Evolutionary conservation across 2,329 filamentous ascomycete species (phyloP), one percentile per base, ranked within the genome.

Genomic region (Fusarium sulawesiense): DNA sequence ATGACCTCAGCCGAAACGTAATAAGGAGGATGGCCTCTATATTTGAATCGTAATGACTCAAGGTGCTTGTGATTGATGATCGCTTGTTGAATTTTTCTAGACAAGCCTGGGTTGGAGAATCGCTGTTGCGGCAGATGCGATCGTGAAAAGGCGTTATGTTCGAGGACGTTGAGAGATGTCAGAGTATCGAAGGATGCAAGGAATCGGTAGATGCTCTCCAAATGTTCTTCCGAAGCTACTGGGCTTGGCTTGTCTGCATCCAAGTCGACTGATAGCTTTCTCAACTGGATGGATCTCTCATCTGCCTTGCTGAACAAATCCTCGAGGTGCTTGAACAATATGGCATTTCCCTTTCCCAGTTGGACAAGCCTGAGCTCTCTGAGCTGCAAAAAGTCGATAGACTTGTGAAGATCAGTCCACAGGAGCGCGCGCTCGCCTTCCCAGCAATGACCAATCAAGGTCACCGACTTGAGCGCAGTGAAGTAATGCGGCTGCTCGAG

Each of bases 381-480:
- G 4, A 68, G 34, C 7, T 32, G 16, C 1, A 60, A 29, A 13
- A 68, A 68, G 30, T 68, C 42, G 5, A 68, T 21, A 12, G 50
- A 61, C 10, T 46, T 41, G 1, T 11, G 27, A 1, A 54, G 1
- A 1, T 16, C 45, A 1, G 8, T 30, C 7, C 48, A 30, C 0
- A 60, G 0, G 10, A 37, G 2, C 16, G 29, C n/a, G 2, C 6
- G 2, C 0, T 37, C 1, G 1, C 27, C 41, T 2, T 4, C 3
- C 11, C 50, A 56, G 1, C 3, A 10, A 0, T 41, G 11, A 0
- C 51, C 37, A 1, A 0, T 8, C 8, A 68, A 1, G 0, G n/a
- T 32, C 3, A 68, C 42, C 2, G 66, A 68, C 11, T 40, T 56
- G 4, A 68, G 32, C 1, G 50, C 46, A 1, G 60, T 56, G 6